Base-by-base conservation (phyloP, 169 alveolate genomes). In the Plasmodium adleri region DNA sequence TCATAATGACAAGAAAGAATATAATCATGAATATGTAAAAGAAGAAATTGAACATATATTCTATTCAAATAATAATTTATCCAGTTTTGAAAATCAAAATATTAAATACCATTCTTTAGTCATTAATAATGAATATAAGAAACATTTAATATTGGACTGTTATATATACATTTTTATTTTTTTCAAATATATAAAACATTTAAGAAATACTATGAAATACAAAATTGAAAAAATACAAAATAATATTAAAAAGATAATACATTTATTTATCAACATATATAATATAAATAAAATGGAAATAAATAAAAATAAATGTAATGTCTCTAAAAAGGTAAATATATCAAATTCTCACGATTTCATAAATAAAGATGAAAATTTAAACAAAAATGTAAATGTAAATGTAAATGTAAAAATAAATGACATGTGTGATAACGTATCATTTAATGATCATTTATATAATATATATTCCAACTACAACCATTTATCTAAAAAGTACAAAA, bases 141-240 rank as follows among this genome's bases (percentile, higher is more conserved):
- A 56, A 62, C 71, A 80, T 68, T 49, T 80, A 1, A 45, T 80
- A 24, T 72, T 67, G 52, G 76, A 72, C 43, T 68, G 83, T 49
- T 80, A 80, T 62, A 22, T 80, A 9, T 80, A 80, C 72, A 50
- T 80, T 45, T 80, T 62, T 59, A 67, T 80, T 63, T 68, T 80
- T 68, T 80, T 39, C 20, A 70, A 17, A 45, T 80, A 80, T 43
- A 68, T 80, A 80, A 58, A 72, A 54, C 12, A 67, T 22, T 56
- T 54, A 56, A 80, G 72, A 59, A 80, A 58, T 32, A 52, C 13
- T 32, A 58, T 80, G 85, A 68, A 80, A 58, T 80, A 39, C 3
- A 72, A 68, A 22, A 80, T 80, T 67, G 60, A 56, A 17, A 80
- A 72, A 60, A 68, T 80, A 47, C 90, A 80, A 80, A 80, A 62